Evolutionary conservation across 495 filamentous ascomycete genomes (phyloP), one percentile per base, ranked within the genome.

Genomic region (Penicillium chermesinum): DNA sequence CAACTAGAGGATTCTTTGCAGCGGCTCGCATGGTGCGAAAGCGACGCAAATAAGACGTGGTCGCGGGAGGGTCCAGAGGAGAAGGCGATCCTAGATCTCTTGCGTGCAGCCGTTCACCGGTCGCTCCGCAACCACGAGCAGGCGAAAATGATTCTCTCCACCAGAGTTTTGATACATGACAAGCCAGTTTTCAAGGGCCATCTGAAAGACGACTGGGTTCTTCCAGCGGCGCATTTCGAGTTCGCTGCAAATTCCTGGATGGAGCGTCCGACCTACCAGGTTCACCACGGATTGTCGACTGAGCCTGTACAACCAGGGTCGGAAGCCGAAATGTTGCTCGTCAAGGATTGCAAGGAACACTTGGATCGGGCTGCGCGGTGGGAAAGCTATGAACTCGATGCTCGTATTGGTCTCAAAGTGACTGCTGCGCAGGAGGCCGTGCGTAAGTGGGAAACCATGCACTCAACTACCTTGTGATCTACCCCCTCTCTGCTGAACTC

Each of bases 321-420:
- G 51, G 64, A 70, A n/a, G 53, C 62, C 4, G 76, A 78, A 60
- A 73, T 74, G 27, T 63, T 68, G 43, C 66, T 78, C 52, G 72
- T 86, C 16, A 65, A 73, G 12, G 83, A 89, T 56, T 89, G 87
- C 62, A 79, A 83, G 54, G 70, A 74, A 30, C 86, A 84, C 71
- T 64, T 96, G 14, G 82, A 89, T 14, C 89, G 88, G 67, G 86
- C 86, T 17, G 81, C 85, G 15, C 80, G 71, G 17, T 96, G 89
- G 88, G 91, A 95, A 54, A 72, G 75, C 12, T 97, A 87, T 60
- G 82, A 93, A 38, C 73, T 97, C 27, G 94, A 98, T 62, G 84
- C 87, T 37, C 77, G 93, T 42, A 80, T 96, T 43, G 87, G 88
- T 19, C 72, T 96, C 63, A 87, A 90, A 54, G 82, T 96, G 40